A percentile compares a stretch with the other conserved stretches of the same genome.
Conservation (phyloP, 139 green algal species). For the Chlamydomonas sp. region DNA sequence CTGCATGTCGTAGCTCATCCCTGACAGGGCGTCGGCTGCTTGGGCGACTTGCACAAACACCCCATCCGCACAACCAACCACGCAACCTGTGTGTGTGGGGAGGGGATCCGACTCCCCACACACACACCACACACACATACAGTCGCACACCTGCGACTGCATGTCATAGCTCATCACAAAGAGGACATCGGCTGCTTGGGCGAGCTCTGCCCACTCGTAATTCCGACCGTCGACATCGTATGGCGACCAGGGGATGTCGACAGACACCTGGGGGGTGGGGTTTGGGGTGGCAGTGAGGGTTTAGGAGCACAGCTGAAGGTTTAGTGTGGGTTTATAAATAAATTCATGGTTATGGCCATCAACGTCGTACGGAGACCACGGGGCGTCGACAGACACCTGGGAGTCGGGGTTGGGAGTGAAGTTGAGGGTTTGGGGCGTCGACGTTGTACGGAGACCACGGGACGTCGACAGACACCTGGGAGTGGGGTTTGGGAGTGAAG, state of each 20-base stretch:
- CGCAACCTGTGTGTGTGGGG: too few species aligned
- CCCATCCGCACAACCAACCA: too few species aligned
- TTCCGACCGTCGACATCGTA: slow-evolving; percentile 47
- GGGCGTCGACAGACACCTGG: slow-evolving; percentile 28
- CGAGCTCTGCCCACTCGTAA: slow-evolving; percentile 46
- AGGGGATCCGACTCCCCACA: too few species aligned
- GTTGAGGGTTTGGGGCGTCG: not conserved
- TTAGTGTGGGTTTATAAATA: not conserved
- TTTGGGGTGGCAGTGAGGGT: too few species aligned
- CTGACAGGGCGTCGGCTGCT: slow-evolving; percentile 48
- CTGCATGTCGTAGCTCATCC: slow-evolving; percentile 63
- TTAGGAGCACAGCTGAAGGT: too few species aligned
- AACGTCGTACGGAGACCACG: too few species aligned
- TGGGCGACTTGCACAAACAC: too few species aligned
- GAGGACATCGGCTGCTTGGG: slow-evolving; percentile 40
- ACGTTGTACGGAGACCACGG: too few species aligned
- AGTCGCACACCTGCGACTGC: slow-evolving; percentile 33
- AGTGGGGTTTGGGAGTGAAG: not conserved
- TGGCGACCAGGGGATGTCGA: slow-evolving; percentile 55
- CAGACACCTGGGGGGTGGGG: too few species aligned
- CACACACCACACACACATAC: not conserved
- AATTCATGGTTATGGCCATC: not conserved
- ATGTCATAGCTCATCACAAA: slow-evolving; percentile 66
- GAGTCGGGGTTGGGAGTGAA: not conserved
- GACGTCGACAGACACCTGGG: not conserved